Evolutionary conservation across 129 eudicot genomes (phyloP).

Genomic region (sunflower (Helianthus annuus)): DNA sequence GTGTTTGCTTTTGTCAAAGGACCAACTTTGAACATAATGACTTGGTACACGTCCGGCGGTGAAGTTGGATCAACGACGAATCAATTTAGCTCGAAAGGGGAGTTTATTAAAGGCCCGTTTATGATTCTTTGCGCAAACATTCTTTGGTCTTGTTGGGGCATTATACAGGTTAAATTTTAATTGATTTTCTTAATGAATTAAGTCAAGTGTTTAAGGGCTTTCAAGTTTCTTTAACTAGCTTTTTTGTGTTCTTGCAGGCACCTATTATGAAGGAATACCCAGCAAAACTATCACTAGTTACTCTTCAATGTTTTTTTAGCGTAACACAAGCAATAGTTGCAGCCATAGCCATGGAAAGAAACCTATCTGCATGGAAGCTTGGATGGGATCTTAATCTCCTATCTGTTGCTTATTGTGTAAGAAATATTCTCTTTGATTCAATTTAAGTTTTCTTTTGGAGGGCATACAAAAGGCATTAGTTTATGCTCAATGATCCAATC

Average conservation of each 20-base stretch:
- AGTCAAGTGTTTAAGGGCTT: background rate
- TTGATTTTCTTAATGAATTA: background rate
- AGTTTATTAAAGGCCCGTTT: slow-evolving; percentile 53
- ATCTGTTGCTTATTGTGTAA: slow-evolving; percentile 58
- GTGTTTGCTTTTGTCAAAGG: slow-evolving; percentile 54
- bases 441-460: no score
- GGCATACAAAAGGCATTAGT: background rate
- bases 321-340: slow-evolving; percentile 46
- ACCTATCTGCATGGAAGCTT: slow-evolving; percentile 58
- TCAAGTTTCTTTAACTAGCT: background rate
- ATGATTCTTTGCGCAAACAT: slow-evolving; percentile 54
- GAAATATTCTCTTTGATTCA: slow-evolving; percentile 18
- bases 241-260: slow-evolving; percentile 33
- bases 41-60: slow-evolving; percentile 22
- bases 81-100: slow-evolving; percentile 25
- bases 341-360: slow-evolving; percentile 54
- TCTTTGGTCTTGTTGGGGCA: slow-evolving; percentile 64
- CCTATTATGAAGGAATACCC: slow-evolving; percentile 61
- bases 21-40: slow-evolving; percentile 47
- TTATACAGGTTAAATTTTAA: slow-evolving; percentile 51
- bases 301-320: slow-evolving; percentile 66
- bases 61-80: slow-evolving; percentile 8
- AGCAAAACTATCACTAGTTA: slow-evolving; percentile 49
- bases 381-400: slow-evolving; percentile 67
- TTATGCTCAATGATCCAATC: background rate